Evolutionary conservation across 805 yeast genomes (phyloP).

Genomic region (Candida boleticola): DNA sequence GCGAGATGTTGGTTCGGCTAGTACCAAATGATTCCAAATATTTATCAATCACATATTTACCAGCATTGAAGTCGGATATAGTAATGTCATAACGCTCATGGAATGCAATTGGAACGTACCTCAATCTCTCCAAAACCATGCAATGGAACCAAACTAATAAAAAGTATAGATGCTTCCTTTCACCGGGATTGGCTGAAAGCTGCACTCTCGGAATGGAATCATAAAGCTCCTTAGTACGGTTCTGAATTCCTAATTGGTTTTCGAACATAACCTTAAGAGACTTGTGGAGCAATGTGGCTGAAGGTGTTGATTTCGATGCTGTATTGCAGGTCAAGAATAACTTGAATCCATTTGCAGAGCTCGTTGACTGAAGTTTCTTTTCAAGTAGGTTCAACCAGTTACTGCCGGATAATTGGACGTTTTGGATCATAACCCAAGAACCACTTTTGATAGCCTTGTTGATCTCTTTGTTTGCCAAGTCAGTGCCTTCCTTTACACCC

Average conservation of each 20-base stretch:
- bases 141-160: conserved; percentile 72
- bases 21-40: conserved; percentile 31
- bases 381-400: conserved; percentile 59
- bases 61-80: conserved; percentile 65
- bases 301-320: conserved; percentile 35
- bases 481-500: conserved; percentile 70
- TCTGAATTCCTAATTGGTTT: conserved; percentile 57
- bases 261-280: conserved; percentile 62
- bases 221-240: conserved; percentile 41
- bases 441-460: conserved; percentile 45
- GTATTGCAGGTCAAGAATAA: conserved; percentile 66
- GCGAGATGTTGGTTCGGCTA: conserved; percentile 37
- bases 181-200: conserved; percentile 31
- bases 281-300: conserved; percentile 54
- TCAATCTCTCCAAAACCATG: conserved; percentile 53
- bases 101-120: conserved; percentile 66
- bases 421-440: conserved; percentile 75
- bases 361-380: conserved; percentile 34
- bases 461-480: conserved; percentile 55
- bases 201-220: conserved; percentile 16
- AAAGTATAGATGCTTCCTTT: conserved; percentile 48
- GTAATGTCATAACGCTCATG: conserved; percentile 62
- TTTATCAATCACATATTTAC: conserved; percentile 41
- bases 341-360: conserved; percentile 38
- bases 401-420: conserved; percentile 64